Evolutionary conservation across 106 monocot genomes (phyloP).

Genomic region (Dendrobium nobile): DNA sequence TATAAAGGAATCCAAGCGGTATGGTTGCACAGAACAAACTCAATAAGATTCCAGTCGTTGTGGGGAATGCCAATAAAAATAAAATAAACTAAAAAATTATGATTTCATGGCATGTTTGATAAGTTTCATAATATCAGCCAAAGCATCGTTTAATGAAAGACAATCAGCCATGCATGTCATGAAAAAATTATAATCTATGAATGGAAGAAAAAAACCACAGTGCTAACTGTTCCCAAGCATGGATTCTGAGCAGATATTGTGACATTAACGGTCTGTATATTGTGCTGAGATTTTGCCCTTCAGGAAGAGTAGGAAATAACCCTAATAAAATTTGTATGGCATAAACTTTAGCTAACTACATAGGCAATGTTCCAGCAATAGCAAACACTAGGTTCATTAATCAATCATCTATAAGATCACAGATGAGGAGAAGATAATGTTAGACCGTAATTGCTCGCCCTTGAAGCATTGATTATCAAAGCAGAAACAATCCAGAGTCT

Average conservation of each 20-base stretch:
- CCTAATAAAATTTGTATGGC: slow-evolving; percentile 42
- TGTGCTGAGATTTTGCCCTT: slow-evolving; percentile 78
- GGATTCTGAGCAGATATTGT: slow-evolving; percentile 80
- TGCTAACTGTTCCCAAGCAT: slow-evolving; percentile 88
- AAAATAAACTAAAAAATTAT: not conserved
- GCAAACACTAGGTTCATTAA: not conserved
- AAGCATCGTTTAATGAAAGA: not conserved
- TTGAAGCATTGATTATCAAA: not conserved
- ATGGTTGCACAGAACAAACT: too few relatives aligned
- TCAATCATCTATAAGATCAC: not conserved
- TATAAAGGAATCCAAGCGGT: too few relatives aligned
- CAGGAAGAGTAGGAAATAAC: slow-evolving; percentile 94
- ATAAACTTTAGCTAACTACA: not conserved
- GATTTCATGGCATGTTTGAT: not conserved
- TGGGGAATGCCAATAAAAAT: not conserved
- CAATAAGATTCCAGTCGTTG: too few relatives aligned
- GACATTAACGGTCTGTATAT: slow-evolving; percentile 65
- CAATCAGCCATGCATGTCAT: not conserved
- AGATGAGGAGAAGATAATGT: not conserved
- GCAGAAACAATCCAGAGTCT: not conserved
- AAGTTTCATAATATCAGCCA: slow-evolving; percentile 1
- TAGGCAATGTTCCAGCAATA: not conserved
- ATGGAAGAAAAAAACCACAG: not conserved
- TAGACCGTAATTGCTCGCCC: not conserved
- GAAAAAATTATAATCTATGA: not conserved